Base-by-base conservation (phyloP, 164 flowering plant species). In the Vitis cinerea region DNA sequence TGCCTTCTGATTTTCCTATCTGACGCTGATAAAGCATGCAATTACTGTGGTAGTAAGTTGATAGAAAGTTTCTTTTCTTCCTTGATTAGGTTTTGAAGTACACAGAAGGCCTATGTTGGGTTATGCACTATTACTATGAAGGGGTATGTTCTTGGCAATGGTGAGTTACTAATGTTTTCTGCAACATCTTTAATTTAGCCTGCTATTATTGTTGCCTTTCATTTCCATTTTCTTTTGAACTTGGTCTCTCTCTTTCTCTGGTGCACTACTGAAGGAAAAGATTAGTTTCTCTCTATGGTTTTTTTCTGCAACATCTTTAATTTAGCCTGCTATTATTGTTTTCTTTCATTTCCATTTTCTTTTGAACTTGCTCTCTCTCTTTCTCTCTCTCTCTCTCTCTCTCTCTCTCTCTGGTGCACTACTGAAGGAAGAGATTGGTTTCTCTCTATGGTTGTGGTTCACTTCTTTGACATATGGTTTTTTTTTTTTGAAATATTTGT, bases 131-230 rank as follows among this genome's bases (percentile, higher is more conserved):
- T 77, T 96, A 96, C 73, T 93, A 93, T 78, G 98, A 96, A 85
- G 99, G 99, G n/a, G 99, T 96, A 69, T 93, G 97, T 80, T 96
- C 99, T 65, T 96, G 99, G 99, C 87, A 87, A 65, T 96, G 99
- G 99, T 90, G 71, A 85, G 88, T 80, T 52, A 54, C 57, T 44
- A 47, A 27, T 58, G 58, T 64, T 10, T 9, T 44, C 52, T 60
- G 48, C 4, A 16, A 29, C 56, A 16, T 47, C 44, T n/a, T 48
- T n/a, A 17, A 14, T 59, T 10, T 75, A 13, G 1, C 27, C 52
- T 50, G 16, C 19, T 29, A 3, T 62, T 66, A 17, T 1, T 27
- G n/a, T 55, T 19, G 14, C 47, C 15, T 55, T 49, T 58, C 44
- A 37, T 17, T 15, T 56, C 9, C 19, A 48, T 44, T 29, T 65